These are phyloP conservation scores for Venturia carpophila DNA, from an alignment of 2,329 filamentous ascomycete species.

Conservation along the genomic window DNA sequence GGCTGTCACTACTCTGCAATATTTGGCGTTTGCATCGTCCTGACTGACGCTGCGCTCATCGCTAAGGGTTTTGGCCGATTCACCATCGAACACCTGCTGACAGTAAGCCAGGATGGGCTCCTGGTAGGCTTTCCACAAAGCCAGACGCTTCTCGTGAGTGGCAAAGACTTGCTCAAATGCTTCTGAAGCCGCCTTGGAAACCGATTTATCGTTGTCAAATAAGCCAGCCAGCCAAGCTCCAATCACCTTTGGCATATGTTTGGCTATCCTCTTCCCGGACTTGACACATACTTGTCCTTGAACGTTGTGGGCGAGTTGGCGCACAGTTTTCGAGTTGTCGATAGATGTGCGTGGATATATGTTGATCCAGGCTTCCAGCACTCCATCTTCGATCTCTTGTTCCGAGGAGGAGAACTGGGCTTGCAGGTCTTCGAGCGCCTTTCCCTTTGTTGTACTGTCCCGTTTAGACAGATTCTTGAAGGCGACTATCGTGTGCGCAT, in stretches of 20 bases:
- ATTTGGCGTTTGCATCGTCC: slow-evolving; percentile 82
- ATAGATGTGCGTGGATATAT: slow-evolving; percentile 85
- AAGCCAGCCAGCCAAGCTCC: slow-evolving; percentile 87
- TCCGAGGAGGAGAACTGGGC: slow-evolving; percentile 51
- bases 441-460: slow-evolving; percentile 84
- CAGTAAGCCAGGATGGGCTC: slow-evolving; percentile 74
- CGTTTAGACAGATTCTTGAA: slow-evolving; percentile 92
- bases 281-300: slow-evolving; percentile 55
- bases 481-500: slow-evolving; percentile 76
- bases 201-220: slow-evolving; percentile 75
- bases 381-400: slow-evolving; percentile 62
- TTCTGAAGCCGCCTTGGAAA: slow-evolving; percentile 67
- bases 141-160: slow-evolving; percentile 67
- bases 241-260: slow-evolving; percentile 65
- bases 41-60: slow-evolving; percentile 77
- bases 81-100: slow-evolving; percentile 64
- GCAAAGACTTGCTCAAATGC: slow-evolving; percentile 68
- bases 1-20: slow-evolving; percentile 65
- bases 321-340: slow-evolving; percentile 78
- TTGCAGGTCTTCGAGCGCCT: slow-evolving; percentile 79
- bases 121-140: slow-evolving; percentile 78
- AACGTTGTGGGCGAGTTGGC: slow-evolving; percentile 73
- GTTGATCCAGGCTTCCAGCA: slow-evolving; percentile 85
- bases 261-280: slow-evolving; percentile 74
- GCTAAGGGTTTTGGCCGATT: slow-evolving; percentile 74